Evolutionary conservation across 768 basidiomycete genomes (phyloP), one percentile per base, ranked within the genome.

Genomic region (Leccinum aurantiacum): DNA sequence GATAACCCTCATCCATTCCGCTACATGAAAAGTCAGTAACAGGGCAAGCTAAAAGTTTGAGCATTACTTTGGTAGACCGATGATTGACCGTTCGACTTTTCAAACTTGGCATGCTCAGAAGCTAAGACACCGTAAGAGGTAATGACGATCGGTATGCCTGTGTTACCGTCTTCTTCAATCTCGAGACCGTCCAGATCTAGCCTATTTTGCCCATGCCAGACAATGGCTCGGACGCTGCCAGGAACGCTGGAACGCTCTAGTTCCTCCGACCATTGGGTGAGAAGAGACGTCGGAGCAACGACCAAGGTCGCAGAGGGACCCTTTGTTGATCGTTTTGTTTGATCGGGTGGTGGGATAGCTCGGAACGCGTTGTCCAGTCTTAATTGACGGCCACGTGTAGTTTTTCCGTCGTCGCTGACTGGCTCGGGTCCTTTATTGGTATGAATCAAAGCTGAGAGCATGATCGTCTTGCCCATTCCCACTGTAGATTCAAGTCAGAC

Each of bases 381-480:
- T 29, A 87, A 71, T 69, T 88, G 89, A 37, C 82, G 83, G 6
- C 74, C 74, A 59, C 82, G 87, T 52, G 69, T 65, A 24, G 69
- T 69, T 24, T 63, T 66, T 3, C 61, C 58, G 4, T 74, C 69
- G 1, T 69, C 66, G n/a, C 72, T 65, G 11, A 75, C 64, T 19
- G 76, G 68, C 22, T 84, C 79, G 4, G 78, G 74, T 6, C 77
- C 82, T 50, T 80, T 83, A 64, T 89, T 92, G 11, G 85, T 87
- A 62, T 95, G 94, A 25, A 97, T 90, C 54, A 97, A 83, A 10
- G 93, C 87, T 2, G 94, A 91, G 35, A 97, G 74, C 91, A 95
- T 95, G 64, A 95, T 94, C 1, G 93, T 93, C 76, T 95, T 95
- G 7, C 93, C 93, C 85, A 95, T 90, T n/a, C 93, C 93, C 93